Evolutionary conservation across 2,329 filamentous ascomycete species (phyloP).

Genomic region (Ceratocystis colombiana): DNA sequence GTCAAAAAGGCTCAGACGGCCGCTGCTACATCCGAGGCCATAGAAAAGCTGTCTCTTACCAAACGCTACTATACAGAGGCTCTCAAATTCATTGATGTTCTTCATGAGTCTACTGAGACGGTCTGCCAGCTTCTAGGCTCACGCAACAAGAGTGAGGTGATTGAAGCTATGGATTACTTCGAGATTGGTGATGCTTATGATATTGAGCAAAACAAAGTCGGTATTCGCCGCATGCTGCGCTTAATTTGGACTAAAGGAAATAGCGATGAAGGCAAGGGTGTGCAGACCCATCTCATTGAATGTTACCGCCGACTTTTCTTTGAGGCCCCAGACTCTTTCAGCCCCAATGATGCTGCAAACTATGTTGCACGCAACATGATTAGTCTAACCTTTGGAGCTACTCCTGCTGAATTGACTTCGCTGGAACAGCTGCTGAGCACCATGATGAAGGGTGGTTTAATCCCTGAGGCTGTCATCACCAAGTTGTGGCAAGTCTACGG

Average conservation of each 20-base stretch:
- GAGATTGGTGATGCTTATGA: constrained; percentile 93
- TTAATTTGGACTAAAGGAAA: constrained; percentile 99
- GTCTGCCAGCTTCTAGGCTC: constrained; percentile 84
- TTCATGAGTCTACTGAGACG: constrained; percentile 69
- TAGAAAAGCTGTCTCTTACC: constrained; percentile 78
- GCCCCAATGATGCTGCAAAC: constrained; percentile 79
- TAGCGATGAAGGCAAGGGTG: constrained; percentile 96
- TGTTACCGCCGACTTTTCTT: constrained; percentile 96
- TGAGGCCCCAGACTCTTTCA: constrained; percentile 82
- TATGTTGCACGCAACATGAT: constrained; percentile 99
- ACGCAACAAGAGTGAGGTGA: constrained; percentile 95
- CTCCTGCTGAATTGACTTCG: constrained; percentile 87
- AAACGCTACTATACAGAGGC: constrained; percentile 89
- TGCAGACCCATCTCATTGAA: constrained; percentile 92
- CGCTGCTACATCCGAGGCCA: constrained; percentile 76
- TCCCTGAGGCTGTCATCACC: constrained; percentile 73
- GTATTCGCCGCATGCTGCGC: constrained; percentile 89
- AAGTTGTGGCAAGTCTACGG: constrained; percentile 98
- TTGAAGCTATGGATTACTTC: constrained; percentile 98
- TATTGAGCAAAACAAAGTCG: constrained; percentile 81
- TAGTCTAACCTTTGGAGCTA: constrained; percentile 90
- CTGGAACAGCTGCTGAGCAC: constrained; percentile 89
- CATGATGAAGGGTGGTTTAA: constrained; percentile 90
- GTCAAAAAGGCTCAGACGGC: constrained; percentile 75
- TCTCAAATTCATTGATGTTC: constrained; percentile 81